These are phyloP conservation scores for Sophora flavescens DNA, from an alignment of 306 rosid genomes.

Conservation along the genomic window DNA sequence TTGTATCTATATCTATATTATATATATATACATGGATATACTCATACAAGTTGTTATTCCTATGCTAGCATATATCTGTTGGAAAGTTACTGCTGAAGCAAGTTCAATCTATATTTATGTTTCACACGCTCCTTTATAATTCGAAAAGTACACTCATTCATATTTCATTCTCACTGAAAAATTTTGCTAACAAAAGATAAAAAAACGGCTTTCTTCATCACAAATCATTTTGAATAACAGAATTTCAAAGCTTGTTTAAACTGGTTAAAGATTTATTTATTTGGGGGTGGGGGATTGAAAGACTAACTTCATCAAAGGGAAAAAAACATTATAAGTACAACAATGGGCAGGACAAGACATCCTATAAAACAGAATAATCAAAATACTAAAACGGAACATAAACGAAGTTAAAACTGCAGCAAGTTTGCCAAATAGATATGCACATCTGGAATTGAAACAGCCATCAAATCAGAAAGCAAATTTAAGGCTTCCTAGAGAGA, in stretches of 20 bases:
- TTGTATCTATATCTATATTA: neutral
- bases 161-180: too few relatives aligned
- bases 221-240: too few relatives aligned
- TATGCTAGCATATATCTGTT: neutral
- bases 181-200: too few relatives aligned
- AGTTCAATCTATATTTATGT: neutral
- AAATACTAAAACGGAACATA: neutral
- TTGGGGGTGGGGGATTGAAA: neutral
- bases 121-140: neutral
- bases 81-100: neutral
- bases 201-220: too few relatives aligned
- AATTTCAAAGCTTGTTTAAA: too few relatives aligned
- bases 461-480: neutral
- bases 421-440: constrained; percentile 10
- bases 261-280: neutral
- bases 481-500: neutral
- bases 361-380: constrained; percentile 26
- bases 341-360: constrained; percentile 7
- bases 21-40: neutral
- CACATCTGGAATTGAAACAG: neutral
- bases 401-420: neutral
- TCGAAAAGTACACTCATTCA: constrained; percentile 19
- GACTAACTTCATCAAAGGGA: neutral
- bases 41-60: neutral
- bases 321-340: neutral